phyloP scores from a whole-genome alignment of 495 filamentous ascomycete species.

The Aspergillus hancockii region DNA sequence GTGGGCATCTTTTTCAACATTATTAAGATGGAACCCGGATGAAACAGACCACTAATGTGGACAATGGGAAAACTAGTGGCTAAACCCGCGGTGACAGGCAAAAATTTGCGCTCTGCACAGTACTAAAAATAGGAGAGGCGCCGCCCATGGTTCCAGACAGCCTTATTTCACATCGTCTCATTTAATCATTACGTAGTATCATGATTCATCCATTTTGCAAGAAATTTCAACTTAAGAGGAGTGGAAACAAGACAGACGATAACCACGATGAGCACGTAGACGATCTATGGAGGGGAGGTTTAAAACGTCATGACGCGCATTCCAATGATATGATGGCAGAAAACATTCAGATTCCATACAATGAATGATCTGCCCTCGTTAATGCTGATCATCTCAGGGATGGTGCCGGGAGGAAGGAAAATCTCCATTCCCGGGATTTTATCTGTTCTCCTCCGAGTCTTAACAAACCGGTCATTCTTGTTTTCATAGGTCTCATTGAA shows the following conservation, averaged over 20 bases:
- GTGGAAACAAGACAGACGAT: neutral
- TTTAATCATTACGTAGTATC: neutral
- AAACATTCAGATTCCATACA: neutral
- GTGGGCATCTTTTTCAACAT: neutral
- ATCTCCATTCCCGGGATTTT: neutral
- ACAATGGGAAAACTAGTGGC: neutral
- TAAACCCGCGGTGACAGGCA: neutral
- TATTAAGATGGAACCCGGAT: neutral
- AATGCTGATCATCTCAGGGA: conserved; percentile 14
- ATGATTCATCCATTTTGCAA: neutral
- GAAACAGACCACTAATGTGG: neutral
- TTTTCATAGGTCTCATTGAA: neutral
- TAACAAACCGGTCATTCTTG: neutral
- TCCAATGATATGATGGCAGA: conserved; percentile 7
- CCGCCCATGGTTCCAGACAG: conserved; percentile 2
- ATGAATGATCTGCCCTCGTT: neutral
- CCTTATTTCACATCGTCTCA: neutral
- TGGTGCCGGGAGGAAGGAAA: neutral
- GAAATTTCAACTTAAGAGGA: neutral
- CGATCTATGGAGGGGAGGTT: conserved; percentile 3
- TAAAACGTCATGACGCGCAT: conserved; percentile 16
- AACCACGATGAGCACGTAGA: neutral
- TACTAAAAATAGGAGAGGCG: conserved; percentile 6
- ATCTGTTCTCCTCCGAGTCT: neutral
- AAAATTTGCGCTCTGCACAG: neutral